A percentile compares a stretch with the other conserved stretches of the same genome.
These are phyloP conservation scores for Dentipellis sp. DNA, from an alignment of 768 basidiomycete genomes.

Conservation along the genomic window DNA sequence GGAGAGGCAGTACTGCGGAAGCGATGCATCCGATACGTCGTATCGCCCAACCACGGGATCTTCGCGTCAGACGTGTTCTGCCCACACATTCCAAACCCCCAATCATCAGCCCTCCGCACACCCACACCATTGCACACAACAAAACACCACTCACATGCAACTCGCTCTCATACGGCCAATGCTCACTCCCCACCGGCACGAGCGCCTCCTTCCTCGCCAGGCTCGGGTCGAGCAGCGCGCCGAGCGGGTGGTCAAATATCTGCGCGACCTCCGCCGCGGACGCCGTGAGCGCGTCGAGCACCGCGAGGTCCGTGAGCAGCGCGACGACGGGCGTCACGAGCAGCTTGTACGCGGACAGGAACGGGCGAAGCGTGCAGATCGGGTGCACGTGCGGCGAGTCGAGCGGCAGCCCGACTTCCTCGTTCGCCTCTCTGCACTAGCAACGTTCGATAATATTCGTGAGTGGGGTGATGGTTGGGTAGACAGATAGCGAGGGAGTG, in stretches of 20 bases:
- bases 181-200: slow-evolving; percentile 47
- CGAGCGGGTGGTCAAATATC: slow-evolving; percentile 76
- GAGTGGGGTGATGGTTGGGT: background rate
- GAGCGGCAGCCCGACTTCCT: slow-evolving; percentile 71
- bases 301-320: slow-evolving; percentile 41
- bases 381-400: slow-evolving; percentile 46
- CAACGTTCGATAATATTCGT: background rate
- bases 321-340: slow-evolving; percentile 78
- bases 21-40: slow-evolving; percentile 73
- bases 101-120: background rate
- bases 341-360: slow-evolving; percentile 55
- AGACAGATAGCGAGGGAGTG: no score
- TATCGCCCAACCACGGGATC: slow-evolving; percentile 37
- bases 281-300: slow-evolving; percentile 46
- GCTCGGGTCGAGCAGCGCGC: slow-evolving; percentile 57
- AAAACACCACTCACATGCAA: slow-evolving; percentile 45
- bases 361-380: slow-evolving; percentile 55
- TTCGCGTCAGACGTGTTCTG: slow-evolving; percentile 51
- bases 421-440: slow-evolving; percentile 75
- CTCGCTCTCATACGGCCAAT: slow-evolving; percentile 76
- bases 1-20: slow-evolving; percentile 73
- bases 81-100: background rate
- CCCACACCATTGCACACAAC: background rate
- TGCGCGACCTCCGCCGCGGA: slow-evolving; percentile 61
- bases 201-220: slow-evolving; percentile 37